A percentile compares a stretch with the other conserved stretches of the same genome.
Evolutionary conservation across 805 yeast genomes (phyloP).

Genomic region (Lipomyces kockii): DNA sequence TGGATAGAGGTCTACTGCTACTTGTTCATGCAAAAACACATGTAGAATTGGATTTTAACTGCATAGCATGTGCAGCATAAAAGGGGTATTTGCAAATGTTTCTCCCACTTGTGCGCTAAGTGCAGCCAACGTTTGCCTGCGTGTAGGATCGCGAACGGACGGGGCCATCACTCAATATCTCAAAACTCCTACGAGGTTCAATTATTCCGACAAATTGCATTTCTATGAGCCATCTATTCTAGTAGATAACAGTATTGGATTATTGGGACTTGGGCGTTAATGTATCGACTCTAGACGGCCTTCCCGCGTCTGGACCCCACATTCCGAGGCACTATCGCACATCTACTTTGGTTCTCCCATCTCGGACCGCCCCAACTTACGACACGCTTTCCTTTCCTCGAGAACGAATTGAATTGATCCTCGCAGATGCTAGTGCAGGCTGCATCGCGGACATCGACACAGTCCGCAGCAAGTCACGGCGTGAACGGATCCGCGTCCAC

Average conservation of each 20-base stretch:
- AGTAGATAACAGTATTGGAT: background rate
- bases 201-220: background rate
- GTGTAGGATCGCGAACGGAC: background rate
- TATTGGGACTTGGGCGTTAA: background rate
- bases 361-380: background rate
- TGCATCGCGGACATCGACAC: conserved; percentile 6
- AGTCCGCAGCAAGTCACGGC: background rate
- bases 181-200: background rate
- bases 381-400: background rate
- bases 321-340: background rate
- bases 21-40: no score
- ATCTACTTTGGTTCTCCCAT: background rate
- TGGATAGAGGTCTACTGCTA: no score
- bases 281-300: background rate
- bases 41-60: background rate
- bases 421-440: conserved; percentile 3
- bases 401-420: background rate
- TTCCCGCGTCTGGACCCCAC: background rate
- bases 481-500: conserved; percentile 22
- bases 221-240: background rate
- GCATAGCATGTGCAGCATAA: background rate
- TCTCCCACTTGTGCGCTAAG: background rate
- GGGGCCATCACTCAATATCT: background rate
- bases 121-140: background rate
- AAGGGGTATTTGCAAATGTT: background rate